These are phyloP conservation scores for Ceratonia siliqua DNA, from an alignment of 306 rosid genomes.

Conservation along the genomic window DNA sequence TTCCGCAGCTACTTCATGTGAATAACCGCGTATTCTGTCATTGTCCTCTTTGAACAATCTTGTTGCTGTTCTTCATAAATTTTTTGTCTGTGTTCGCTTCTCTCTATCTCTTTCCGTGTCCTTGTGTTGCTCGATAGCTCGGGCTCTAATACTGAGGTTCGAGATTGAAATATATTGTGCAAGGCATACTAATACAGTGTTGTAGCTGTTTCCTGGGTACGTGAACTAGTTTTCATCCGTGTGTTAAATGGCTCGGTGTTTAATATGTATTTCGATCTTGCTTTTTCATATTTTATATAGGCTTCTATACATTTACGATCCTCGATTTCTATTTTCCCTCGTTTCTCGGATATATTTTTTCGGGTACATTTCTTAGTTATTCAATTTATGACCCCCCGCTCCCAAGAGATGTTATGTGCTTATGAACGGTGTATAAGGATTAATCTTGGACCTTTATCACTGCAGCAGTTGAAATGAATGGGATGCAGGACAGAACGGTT, in stretches of 20 bases:
- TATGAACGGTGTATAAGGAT: background rate
- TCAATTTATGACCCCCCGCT: too few species aligned
- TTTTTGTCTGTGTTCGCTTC: background rate
- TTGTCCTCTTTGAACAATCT: background rate
- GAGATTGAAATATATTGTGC: background rate
- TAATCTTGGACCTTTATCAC: constrained; percentile 11
- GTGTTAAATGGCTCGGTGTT: background rate
- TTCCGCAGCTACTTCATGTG: background rate
- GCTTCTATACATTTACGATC: background rate
- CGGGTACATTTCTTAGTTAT: background rate
- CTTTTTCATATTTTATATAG: background rate
- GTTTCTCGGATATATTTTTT: background rate
- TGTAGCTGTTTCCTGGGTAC: constrained; percentile 16
- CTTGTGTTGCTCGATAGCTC: background rate
- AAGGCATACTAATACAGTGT: background rate
- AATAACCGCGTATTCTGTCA: constrained; percentile 2
- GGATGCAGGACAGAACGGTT: constrained; percentile 51
- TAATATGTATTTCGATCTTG: constrained; percentile 36
- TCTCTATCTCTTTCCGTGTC: background rate
- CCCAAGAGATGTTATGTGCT: background rate
- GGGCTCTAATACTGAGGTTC: background rate
- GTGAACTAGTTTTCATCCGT: background rate
- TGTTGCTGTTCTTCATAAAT: background rate
- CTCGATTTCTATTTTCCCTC: background rate
- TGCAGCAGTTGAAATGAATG: constrained; percentile 69